Evolutionary conservation across 2,329 filamentous ascomycete genomes (phyloP).

Genomic region (Diplodia corticola): DNA sequence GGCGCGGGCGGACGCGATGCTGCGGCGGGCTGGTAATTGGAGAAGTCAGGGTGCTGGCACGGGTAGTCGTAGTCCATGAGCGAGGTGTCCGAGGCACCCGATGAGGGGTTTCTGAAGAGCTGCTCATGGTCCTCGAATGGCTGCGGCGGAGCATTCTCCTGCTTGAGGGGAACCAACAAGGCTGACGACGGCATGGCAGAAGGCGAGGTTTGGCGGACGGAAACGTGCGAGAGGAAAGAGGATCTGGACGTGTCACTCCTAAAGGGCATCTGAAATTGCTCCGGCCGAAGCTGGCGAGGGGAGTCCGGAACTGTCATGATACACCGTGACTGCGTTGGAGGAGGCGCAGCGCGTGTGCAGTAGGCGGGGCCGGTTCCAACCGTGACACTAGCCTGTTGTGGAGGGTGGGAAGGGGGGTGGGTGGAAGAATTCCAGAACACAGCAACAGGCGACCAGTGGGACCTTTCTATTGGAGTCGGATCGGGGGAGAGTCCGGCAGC

Average conservation of each 20-base stretch:
- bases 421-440: constrained; percentile 31
- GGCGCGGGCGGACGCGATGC: constrained; percentile 17
- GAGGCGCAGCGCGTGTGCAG: constrained; percentile 24
- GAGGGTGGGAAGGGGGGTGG: constrained; percentile 23
- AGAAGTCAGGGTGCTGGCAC: constrained; percentile 24
- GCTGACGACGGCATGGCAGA: constrained; percentile 18
- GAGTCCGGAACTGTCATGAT: constrained; percentile 37
- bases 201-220: constrained; percentile 7
- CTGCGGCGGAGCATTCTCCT: constrained; percentile 2
- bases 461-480: constrained; percentile 30
- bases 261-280: constrained; percentile 29
- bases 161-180: constrained; percentile 16
- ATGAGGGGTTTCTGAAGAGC: background rate
- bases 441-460: constrained; percentile 33
- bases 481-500: background rate
- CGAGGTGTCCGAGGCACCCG: background rate
- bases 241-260: constrained; percentile 27
- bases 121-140: constrained; percentile 3
- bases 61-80: background rate
- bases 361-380: constrained; percentile 30
- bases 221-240: constrained; percentile 25
- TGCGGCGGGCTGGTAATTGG: constrained; percentile 25
- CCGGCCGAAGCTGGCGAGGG: constrained; percentile 30
- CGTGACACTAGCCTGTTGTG: constrained; percentile 34
- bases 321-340: constrained; percentile 28